phyloP scores from a whole-genome alignment of 228 moss, liverwort and hornwort species.

The Sphagnum fallax region DNA sequence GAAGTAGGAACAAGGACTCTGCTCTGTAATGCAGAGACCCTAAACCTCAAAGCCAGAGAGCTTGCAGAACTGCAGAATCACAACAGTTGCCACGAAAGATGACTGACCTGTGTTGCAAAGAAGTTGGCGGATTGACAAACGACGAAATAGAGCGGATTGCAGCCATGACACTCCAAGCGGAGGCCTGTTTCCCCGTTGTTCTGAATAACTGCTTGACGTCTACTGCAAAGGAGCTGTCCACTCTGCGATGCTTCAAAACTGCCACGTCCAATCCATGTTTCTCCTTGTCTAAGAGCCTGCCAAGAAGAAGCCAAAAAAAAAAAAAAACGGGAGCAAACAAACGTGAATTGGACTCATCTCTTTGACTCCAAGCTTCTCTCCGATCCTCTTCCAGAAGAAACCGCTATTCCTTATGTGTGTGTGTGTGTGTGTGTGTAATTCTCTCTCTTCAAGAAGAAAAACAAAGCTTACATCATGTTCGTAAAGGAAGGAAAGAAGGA shows the following conservation, averaged over 20 bases:
- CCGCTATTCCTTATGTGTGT: no score
- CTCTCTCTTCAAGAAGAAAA: background rate
- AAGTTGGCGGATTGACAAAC: conserved; percentile 48
- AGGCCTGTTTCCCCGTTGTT: conserved; percentile 20
- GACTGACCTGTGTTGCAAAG: conserved; percentile 41
- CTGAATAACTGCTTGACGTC: conserved; percentile 61
- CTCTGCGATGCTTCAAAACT: conserved; percentile 26
- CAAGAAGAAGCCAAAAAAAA: background rate
- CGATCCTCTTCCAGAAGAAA: no score
- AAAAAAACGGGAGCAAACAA: background rate
- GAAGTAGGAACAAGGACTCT: background rate
- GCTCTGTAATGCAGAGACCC: no score
- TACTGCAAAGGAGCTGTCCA: conserved; percentile 58
- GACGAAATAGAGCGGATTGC: conserved; percentile 66
- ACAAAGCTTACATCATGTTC: no score
- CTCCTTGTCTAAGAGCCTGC: conserved; percentile 38
- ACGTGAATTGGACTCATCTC: no score
- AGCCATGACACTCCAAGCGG: conserved; percentile 71
- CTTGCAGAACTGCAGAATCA: no score
- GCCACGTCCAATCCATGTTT: conserved; percentile 60
- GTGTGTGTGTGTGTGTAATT: background rate
- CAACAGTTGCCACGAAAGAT: no score
- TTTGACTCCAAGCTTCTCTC: no score
- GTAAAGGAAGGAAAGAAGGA: no score
- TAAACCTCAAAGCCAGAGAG: no score